Conservation (phyloP, 768 basidiomycete genomes). For the Collybiopsis confluens region DNA sequence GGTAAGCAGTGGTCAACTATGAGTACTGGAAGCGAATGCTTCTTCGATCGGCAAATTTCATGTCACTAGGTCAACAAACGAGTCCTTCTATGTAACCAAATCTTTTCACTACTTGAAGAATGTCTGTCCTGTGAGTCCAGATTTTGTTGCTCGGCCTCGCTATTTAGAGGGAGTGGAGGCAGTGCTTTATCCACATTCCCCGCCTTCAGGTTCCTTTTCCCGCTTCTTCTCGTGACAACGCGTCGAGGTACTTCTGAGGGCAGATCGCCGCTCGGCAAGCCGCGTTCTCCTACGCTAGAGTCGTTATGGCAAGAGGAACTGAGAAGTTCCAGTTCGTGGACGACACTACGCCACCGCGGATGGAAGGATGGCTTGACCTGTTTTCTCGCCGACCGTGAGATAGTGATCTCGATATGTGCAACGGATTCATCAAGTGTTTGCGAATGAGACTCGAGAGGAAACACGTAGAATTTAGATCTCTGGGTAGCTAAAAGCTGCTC, state of each 20-base stretch:
- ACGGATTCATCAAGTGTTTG: constrained; percentile 6
- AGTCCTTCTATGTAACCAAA: constrained; percentile 3
- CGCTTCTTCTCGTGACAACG: background rate
- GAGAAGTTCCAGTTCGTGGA: background rate
- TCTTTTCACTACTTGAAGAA: background rate
- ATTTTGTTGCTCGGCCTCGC: background rate
- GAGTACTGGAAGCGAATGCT: no score
- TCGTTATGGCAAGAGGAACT: background rate
- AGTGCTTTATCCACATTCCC: background rate
- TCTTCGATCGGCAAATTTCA: no score
- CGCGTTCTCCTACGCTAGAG: background rate
- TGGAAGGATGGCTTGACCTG: background rate
- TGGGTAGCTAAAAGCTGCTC: background rate
- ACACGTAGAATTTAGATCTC: background rate
- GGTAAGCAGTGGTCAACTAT: no score
- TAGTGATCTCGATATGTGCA: constrained; percentile 3
- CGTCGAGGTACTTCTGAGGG: background rate
- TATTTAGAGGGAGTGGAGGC: constrained; percentile 2
- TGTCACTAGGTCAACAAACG: background rate
- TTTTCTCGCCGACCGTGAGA: constrained; percentile 1
- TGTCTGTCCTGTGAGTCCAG: background rate
- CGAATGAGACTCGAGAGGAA: background rate
- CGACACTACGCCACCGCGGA: constrained; percentile 1
- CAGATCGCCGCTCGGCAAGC: background rate
- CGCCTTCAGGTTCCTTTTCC: background rate